phyloP scores from a whole-genome alignment of 768 basidiomycete genomes.

The Boletus fagicola region DNA sequence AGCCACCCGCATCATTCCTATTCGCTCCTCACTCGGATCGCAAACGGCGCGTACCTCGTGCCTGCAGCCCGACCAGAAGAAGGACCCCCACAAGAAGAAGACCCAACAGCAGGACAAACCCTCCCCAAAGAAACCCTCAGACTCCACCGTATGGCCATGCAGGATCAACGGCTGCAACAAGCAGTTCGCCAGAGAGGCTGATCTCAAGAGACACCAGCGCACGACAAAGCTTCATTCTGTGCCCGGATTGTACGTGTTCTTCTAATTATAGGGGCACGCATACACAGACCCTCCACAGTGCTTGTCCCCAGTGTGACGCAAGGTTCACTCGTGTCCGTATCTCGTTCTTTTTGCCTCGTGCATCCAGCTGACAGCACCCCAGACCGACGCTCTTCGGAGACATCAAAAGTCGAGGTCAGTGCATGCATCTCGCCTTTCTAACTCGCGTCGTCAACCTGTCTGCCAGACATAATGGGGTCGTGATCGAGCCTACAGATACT shows the following conservation, averaged over 20 bases:
- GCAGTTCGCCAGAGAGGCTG: conserved; percentile 79
- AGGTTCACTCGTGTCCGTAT: conserved; percentile 71
- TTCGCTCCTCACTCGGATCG: conserved; percentile 4
- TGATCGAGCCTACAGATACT: conserved; percentile 50
- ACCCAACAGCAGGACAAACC: conserved; percentile 42
- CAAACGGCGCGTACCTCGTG: conserved; percentile 3
- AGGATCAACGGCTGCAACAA: conserved; percentile 80
- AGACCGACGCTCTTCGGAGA: conserved; percentile 81
- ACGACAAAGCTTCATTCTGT: conserved; percentile 76
- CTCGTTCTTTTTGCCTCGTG: conserved; percentile 13
- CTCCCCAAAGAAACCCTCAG: conserved; percentile 47
- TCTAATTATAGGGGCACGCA: conserved; percentile 16
- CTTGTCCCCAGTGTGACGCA: conserved; percentile 78
- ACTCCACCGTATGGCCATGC: conserved; percentile 70
- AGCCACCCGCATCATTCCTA: conserved; percentile 17
- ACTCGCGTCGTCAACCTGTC: conserved; percentile 3
- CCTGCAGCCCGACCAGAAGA: conserved; percentile 41
- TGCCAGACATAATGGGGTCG: conserved; percentile 59
- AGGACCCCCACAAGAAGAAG: conserved; percentile 41
- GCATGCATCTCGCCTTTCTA: conserved; percentile 5
- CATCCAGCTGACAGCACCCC: conserved; percentile 15
- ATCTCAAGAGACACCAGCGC: conserved; percentile 77
- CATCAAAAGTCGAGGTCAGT: conserved; percentile 76
- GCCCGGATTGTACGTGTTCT: conserved; percentile 61
- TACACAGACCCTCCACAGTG: conserved; percentile 38